Evolutionary conservation across 176 grass and related monocot genomes (phyloP).

Genomic region (Musa acuminata): DNA sequence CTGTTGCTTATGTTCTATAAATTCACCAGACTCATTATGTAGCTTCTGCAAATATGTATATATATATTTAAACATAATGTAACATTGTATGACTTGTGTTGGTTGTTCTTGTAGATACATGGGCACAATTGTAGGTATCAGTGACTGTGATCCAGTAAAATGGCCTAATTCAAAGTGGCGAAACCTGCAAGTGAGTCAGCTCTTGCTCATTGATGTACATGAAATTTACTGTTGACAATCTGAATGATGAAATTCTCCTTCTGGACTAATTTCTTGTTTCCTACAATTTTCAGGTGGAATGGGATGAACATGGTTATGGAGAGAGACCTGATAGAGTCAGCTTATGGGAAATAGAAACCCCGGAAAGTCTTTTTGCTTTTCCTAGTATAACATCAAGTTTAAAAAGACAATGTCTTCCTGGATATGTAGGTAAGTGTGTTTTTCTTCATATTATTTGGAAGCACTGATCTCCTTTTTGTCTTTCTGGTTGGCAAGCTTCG

Average conservation of each 20-base stretch:
- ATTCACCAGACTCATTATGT: background rate
- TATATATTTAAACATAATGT: background rate
- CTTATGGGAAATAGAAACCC: slow-evolving; percentile 77
- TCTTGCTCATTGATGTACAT: background rate
- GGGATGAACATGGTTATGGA: slow-evolving; percentile 89
- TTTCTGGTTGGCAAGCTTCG: too few species aligned
- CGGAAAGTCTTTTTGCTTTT: slow-evolving; percentile 53
- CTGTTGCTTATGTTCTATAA: background rate
- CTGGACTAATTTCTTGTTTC: background rate
- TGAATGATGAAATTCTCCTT: background rate
- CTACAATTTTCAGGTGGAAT: slow-evolving; percentile 47
- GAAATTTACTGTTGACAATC: background rate
- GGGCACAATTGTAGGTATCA: slow-evolving; percentile 56
- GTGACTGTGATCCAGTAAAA: slow-evolving; percentile 62
- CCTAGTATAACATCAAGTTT: slow-evolving; percentile 41
- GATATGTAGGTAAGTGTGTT: slow-evolving; percentile 19
- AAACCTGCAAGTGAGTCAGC: slow-evolving; percentile 59
- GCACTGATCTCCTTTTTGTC: background rate
- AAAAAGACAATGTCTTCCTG: slow-evolving; percentile 75
- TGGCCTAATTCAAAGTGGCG: slow-evolving; percentile 97
- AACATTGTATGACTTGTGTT: background rate
- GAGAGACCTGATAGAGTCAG: slow-evolving; percentile 68
- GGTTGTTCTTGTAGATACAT: slow-evolving; percentile 44
- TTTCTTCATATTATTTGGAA: background rate
- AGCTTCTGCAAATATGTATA: background rate